phyloP scores from a whole-genome alignment of 2,329 filamentous ascomycete genomes.

The Coleophoma eucalyptorum region DNA sequence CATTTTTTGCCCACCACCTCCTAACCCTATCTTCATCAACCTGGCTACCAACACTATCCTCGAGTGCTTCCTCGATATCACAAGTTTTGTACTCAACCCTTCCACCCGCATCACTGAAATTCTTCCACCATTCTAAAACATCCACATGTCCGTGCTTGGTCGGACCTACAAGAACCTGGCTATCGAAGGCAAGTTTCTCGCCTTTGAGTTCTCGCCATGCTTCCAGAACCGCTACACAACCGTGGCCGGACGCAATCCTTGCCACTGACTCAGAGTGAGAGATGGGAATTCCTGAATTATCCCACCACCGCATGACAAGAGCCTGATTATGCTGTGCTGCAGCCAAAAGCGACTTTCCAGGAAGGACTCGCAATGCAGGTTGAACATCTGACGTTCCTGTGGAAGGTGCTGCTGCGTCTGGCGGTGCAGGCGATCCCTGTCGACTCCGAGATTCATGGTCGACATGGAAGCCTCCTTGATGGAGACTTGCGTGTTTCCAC shows the following conservation, averaged over 20 bases:
- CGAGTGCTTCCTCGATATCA: constrained; percentile 90
- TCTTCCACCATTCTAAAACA: constrained; percentile 91
- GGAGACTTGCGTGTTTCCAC: constrained; percentile 74
- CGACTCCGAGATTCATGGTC: constrained; percentile 28
- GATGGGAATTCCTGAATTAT: constrained; percentile 73
- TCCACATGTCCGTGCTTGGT: constrained; percentile 82
- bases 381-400: constrained; percentile 13
- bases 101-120: constrained; percentile 52
- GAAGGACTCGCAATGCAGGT: constrained; percentile 58
- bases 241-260: constrained; percentile 79
- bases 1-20: constrained; percentile 81
- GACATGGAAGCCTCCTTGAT: constrained; percentile 49
- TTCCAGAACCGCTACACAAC: constrained; percentile 79
- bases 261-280: constrained; percentile 78
- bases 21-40: constrained; percentile 68
- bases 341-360: constrained; percentile 78
- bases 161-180: constrained; percentile 78
- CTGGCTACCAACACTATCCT: constrained; percentile 66
- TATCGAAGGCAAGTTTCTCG: constrained; percentile 74
- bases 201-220: constrained; percentile 76
- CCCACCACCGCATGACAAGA: constrained; percentile 83
- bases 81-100: constrained; percentile 91
- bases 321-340: constrained; percentile 80
- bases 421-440: constrained; percentile 10
- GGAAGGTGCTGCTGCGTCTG: constrained; percentile 7